These are phyloP conservation scores for Gnomoniopsis smithogilvyi DNA, from an alignment of 2,329 filamentous ascomycete species.

Conservation along the genomic window DNA sequence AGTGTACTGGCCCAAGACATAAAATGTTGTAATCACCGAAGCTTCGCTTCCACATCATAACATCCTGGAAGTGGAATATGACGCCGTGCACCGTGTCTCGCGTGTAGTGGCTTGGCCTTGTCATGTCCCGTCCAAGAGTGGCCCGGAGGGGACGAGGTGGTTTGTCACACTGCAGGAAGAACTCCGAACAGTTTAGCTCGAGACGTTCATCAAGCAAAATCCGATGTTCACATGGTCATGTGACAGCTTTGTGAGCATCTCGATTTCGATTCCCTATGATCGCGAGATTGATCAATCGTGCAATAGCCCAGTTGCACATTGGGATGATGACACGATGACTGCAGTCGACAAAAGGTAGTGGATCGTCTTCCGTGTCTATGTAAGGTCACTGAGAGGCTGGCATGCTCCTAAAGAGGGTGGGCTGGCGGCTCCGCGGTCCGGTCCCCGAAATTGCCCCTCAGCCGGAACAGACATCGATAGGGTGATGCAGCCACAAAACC, in stretches of 20 bases:
- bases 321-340: constrained; percentile 6
- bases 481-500: constrained; percentile 11
- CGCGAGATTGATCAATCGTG: not conserved
- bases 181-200: not conserved
- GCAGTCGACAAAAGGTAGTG: not conserved
- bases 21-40: not conserved
- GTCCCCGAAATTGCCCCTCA: constrained; percentile 17
- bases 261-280: not conserved
- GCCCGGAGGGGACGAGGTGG: not conserved
- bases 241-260: not conserved
- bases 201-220: not conserved
- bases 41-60: not conserved
- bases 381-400: constrained; percentile 1
- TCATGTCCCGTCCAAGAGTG: not conserved
- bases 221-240: not conserved
- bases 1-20: not conserved
- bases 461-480: constrained; percentile 4
- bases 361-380: not conserved
- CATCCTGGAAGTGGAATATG: not conserved
- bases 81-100: not conserved
- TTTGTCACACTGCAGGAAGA: not conserved
- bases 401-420: constrained; percentile 1
- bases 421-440: constrained; percentile 14
- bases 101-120: no score
- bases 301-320: not conserved